Conservation (phyloP, 2,329 filamentous ascomycete genomes). For the Aspergillus caelatus region DNA sequence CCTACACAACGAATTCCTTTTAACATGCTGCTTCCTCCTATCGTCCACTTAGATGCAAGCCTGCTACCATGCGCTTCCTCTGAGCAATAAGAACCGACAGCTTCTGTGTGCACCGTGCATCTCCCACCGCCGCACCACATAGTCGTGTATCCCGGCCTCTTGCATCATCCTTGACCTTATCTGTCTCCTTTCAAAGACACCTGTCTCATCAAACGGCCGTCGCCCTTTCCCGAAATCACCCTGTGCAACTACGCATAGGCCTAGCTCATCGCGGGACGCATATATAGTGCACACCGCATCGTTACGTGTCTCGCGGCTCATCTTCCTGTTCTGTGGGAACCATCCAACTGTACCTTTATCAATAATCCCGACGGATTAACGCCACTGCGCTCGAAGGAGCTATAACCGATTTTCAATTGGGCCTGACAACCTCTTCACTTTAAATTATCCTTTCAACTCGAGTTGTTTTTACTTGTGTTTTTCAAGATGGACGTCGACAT, state of each 20-base stretch:
- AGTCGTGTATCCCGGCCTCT: background rate
- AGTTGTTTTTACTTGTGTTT: slow-evolving; percentile 23
- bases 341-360: slow-evolving; percentile 3
- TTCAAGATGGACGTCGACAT: slow-evolving; percentile 37
- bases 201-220: slow-evolving; percentile 13
- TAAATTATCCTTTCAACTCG: slow-evolving; percentile 17
- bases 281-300: slow-evolving; percentile 16
- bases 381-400: background rate
- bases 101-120: slow-evolving; percentile 18
- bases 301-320: slow-evolving; percentile 17
- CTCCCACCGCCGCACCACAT: slow-evolving; percentile 15
- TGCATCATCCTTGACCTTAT: slow-evolving; percentile 1
- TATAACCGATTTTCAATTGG: background rate
- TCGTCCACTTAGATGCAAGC: slow-evolving; percentile 25
- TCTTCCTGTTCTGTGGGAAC: slow-evolving; percentile 1
- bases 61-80: slow-evolving; percentile 25
- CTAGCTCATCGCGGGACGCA: slow-evolving; percentile 8
- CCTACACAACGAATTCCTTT: slow-evolving; percentile 12
- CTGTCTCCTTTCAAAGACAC: slow-evolving; percentile 5
- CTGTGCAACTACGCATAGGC: slow-evolving; percentile 2
- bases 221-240: slow-evolving; percentile 7
- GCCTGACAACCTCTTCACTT: slow-evolving; percentile 6
- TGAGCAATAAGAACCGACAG: slow-evolving; percentile 18
- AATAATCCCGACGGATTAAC: background rate
- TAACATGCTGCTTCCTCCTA: slow-evolving; percentile 12